Evolutionary conservation across 768 basidiomycete genomes (phyloP).

Genomic region (Chiua virens): DNA sequence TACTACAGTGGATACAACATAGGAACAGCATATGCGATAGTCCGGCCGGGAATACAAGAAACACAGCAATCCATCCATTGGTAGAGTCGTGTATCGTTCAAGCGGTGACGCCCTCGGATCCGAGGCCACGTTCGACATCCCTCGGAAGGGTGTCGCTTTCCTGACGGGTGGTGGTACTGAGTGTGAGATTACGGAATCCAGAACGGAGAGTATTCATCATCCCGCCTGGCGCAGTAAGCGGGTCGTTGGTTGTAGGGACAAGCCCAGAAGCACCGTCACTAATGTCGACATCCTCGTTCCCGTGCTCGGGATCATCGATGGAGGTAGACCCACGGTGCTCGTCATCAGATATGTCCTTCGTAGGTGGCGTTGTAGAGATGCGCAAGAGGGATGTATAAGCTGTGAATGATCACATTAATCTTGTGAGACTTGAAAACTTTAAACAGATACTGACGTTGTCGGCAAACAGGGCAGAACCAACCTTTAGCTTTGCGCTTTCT

Average conservation of each 20-base stretch:
- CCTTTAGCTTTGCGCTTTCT: slow-evolving; percentile 94
- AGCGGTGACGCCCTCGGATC: slow-evolving; percentile 4
- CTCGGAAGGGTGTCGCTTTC: slow-evolving; percentile 30
- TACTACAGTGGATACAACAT: neutral
- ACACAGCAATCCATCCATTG: neutral
- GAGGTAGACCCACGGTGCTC: slow-evolving; percentile 27
- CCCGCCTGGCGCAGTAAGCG: slow-evolving; percentile 12
- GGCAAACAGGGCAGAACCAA: slow-evolving; percentile 96
- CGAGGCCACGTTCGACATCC: slow-evolving; percentile 28
- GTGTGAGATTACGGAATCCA: slow-evolving; percentile 26
- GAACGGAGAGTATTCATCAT: slow-evolving; percentile 28
- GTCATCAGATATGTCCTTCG: slow-evolving; percentile 38
- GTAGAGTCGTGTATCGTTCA: slow-evolving; percentile 1
- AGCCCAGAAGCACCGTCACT: neutral
- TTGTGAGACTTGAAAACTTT: neutral
- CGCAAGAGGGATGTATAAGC: slow-evolving; percentile 88
- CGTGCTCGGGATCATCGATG: slow-evolving; percentile 26
- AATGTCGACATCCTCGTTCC: slow-evolving; percentile 13
- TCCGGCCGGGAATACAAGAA: neutral
- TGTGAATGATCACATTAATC: slow-evolving; percentile 26
- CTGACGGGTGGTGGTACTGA: slow-evolving; percentile 10
- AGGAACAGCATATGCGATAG: neutral
- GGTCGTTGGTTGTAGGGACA: slow-evolving; percentile 4
- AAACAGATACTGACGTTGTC: slow-evolving; percentile 72
- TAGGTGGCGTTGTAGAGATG: slow-evolving; percentile 69